Evolutionary conservation across 2,329 filamentous ascomycete species (phyloP).

Genomic region (Phaeosphaeriaceae sp.): DNA sequence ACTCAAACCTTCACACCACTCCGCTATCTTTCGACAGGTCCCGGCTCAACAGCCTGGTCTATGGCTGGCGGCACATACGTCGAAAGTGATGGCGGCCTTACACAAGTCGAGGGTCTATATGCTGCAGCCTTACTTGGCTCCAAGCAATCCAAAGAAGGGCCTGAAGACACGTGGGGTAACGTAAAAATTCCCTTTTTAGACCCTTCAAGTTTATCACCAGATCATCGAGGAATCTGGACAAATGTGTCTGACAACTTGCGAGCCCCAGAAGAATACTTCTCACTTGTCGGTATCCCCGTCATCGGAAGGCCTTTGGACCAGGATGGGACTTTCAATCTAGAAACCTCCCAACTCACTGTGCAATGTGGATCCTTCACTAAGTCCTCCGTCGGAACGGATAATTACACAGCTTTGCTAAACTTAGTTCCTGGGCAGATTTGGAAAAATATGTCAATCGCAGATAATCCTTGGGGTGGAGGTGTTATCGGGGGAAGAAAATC

Average conservation of each 20-base stretch:
- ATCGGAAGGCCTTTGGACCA: conserved; percentile 17
- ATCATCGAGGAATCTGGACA: conserved; percentile 32
- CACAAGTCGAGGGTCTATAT: conserved; percentile 32
- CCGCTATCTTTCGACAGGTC: conserved; percentile 39
- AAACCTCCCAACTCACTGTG: conserved; percentile 29
- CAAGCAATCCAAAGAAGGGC: conserved; percentile 24
- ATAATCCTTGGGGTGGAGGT: conserved; percentile 5
- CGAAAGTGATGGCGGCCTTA: conserved; percentile 18
- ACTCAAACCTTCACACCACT: conserved; percentile 12
- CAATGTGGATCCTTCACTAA: conserved; percentile 15
- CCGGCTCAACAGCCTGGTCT: conserved; percentile 21
- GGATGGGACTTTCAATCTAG: conserved; percentile 24
- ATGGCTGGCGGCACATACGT: conserved; percentile 15
- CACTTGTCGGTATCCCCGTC: conserved; percentile 40
- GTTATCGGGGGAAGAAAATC: conserved; percentile 1
- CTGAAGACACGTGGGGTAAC: conserved; percentile 43
- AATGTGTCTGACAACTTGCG: conserved; percentile 13
- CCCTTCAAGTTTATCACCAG: conserved; percentile 4
- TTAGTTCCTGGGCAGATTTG: conserved; percentile 27
- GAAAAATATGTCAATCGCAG: conserved; percentile 4
- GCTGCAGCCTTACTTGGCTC: conserved; percentile 35
- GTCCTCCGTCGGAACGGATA: not conserved
- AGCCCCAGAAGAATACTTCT: conserved; percentile 31
- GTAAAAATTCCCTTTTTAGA: conserved; percentile 41
- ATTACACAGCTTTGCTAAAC: conserved; percentile 23